These are phyloP conservation scores for Wickerhamomyces bovis DNA, from an alignment of 805 yeast species.

Conservation along the genomic window DNA sequence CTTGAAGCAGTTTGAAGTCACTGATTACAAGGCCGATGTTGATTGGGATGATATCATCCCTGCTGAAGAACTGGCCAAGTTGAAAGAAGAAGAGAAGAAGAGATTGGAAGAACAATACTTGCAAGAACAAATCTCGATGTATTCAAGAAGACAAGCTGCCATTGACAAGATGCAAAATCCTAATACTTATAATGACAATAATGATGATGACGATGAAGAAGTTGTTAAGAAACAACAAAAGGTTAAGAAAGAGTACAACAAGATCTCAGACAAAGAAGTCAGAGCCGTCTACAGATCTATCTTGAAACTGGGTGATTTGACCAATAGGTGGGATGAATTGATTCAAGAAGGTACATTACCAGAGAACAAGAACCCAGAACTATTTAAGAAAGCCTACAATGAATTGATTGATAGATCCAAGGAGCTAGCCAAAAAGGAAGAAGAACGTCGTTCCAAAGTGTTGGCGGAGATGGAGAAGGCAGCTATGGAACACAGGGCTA, in stretches of 20 bases:
- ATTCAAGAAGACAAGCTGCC: slow-evolving; percentile 73
- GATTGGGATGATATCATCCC: slow-evolving; percentile 99
- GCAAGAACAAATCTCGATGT: slow-evolving; percentile 85
- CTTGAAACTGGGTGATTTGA: slow-evolving; percentile 73
- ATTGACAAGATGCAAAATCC: slow-evolving; percentile 51
- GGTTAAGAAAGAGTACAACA: slow-evolving; percentile 39
- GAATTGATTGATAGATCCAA: slow-evolving; percentile 62
- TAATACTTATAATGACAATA: slow-evolving; percentile 34
- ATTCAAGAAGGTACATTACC: slow-evolving; percentile 87
- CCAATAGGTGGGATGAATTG: slow-evolving; percentile 73
- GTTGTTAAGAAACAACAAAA: slow-evolving; percentile 29
- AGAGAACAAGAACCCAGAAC: slow-evolving; percentile 74
- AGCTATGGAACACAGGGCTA: slow-evolving; percentile 49
- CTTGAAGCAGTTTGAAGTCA: slow-evolving; percentile 93
- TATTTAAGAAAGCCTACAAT: slow-evolving; percentile 67
- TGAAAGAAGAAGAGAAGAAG: slow-evolving; percentile 88
- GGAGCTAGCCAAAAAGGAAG: slow-evolving; percentile 59
- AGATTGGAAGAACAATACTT: slow-evolving; percentile 80
- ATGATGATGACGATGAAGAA: slow-evolving; percentile 34
- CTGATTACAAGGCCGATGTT: slow-evolving; percentile 96
- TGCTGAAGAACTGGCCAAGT: slow-evolving; percentile 78
- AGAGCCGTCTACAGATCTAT: slow-evolving; percentile 82
- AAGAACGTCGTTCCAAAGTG: slow-evolving; percentile 48
- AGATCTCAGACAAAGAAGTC: slow-evolving; percentile 78
- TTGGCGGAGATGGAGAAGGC: slow-evolving; percentile 54